Conservation (phyloP, 257 asterid species). For the Mentha longifolia region DNA sequence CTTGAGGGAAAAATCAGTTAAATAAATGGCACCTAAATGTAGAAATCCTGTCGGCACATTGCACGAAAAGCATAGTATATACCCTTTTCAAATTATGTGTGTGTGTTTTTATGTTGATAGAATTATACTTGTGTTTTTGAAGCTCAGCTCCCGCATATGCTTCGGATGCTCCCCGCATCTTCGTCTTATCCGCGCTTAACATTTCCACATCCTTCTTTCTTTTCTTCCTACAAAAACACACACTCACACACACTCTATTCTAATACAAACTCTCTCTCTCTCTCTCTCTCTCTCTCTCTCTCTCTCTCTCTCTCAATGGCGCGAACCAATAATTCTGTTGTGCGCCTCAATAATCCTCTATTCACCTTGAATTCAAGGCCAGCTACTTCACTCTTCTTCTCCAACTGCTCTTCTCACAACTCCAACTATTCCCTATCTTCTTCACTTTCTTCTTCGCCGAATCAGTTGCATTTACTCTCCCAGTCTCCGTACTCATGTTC, state of each 20-base stretch:
- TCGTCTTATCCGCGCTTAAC: conserved; percentile 50
- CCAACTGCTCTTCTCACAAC: conserved; percentile 31
- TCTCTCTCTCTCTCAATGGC: too few relatives aligned
- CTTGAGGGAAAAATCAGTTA: neutral
- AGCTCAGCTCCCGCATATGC: conserved; percentile 55
- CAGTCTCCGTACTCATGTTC: conserved; percentile 28
- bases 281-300: conserved; percentile 36
- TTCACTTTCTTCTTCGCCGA: conserved; percentile 34
- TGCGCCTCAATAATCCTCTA: conserved; percentile 43
- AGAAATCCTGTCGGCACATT: too few relatives aligned
- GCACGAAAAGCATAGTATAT: conserved; percentile 6
- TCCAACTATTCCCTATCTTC: conserved; percentile 42
- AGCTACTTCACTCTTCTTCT: conserved; percentile 34
- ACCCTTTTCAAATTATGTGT: neutral
- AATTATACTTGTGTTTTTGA: neutral
- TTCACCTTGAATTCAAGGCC: conserved; percentile 46
- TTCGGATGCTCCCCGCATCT: conserved; percentile 59
- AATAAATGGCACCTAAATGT: too few relatives aligned
- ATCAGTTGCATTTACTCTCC: conserved; percentile 40
- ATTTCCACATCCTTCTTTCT: conserved; percentile 20
- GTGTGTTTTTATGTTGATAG: neutral
- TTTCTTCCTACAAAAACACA: conserved; percentile 25
- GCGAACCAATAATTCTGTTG: conserved; percentile 37
- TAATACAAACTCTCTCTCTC: conserved; percentile 28
- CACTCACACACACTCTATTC: conserved; percentile 3